phyloP scores from a whole-genome alignment of 1,284 basidiomycete species.

The Porodaedalea pini region DNA sequence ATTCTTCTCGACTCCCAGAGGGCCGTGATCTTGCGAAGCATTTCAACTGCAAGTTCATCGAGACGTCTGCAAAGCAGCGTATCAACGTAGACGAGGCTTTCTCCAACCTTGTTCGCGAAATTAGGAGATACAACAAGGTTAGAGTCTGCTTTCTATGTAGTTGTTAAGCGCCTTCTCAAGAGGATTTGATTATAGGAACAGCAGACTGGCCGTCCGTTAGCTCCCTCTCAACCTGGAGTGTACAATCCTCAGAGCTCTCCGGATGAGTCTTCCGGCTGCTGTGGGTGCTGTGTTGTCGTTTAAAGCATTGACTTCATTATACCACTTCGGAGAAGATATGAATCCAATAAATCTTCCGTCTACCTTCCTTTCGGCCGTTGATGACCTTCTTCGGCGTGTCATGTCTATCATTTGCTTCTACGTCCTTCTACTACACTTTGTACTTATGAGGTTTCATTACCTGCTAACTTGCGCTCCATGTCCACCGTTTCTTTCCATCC shows the following conservation, averaged over 20 bases:
- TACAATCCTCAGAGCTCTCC: slow-evolving; percentile 50
- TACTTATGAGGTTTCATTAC: slow-evolving; percentile 9
- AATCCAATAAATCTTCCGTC: background rate
- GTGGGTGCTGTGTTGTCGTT: slow-evolving; percentile 67
- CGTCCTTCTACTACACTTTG: background rate
- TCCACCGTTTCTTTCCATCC: background rate
- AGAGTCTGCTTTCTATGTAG: slow-evolving; percentile 14
- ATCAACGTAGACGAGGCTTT: slow-evolving; percentile 99
- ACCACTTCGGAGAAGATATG: background rate
- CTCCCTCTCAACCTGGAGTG: slow-evolving; percentile 39
- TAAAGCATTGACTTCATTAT: slow-evolving; percentile 27
- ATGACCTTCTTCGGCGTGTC: background rate
- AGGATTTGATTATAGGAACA: slow-evolving; percentile 42
- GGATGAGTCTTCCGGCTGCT: slow-evolving; percentile 62
- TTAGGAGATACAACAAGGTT: slow-evolving; percentile 94
- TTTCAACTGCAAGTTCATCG: slow-evolving; percentile 96
- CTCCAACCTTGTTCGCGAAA: slow-evolving; percentile 92
- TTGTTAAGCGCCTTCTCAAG: background rate
- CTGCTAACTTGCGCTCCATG: slow-evolving; percentile 3
- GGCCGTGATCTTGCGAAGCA: slow-evolving; percentile 96
- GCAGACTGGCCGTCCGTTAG: slow-evolving; percentile 53
- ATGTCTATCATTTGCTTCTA: slow-evolving; percentile 1
- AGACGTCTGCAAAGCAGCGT: slow-evolving; percentile 97
- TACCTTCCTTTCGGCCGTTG: background rate
- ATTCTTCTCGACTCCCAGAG: slow-evolving; percentile 52